Evolutionary conservation across 1,139 yeast species (phyloP).

Genomic region (Hyphopichia khmerensis): DNA sequence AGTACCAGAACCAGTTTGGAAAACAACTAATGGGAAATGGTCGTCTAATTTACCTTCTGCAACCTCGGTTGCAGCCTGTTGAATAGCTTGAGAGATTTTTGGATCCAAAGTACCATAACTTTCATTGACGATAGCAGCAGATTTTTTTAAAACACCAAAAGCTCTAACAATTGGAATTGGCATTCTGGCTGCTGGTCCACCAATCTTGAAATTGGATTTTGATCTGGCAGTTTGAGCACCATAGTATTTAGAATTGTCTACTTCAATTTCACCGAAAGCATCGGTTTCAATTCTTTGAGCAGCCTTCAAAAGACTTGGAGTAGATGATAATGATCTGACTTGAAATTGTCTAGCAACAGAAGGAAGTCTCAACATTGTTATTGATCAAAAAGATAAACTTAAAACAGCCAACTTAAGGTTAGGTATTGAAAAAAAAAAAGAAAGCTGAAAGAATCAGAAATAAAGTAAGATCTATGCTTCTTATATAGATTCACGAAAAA

Average conservation of each 20-base stretch:
- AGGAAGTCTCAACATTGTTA: constrained; percentile 32
- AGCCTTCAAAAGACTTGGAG: constrained; percentile 20
- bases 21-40: constrained; percentile 92
- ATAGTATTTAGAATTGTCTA: constrained; percentile 78
- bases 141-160: constrained; percentile 84
- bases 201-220: constrained; percentile 83
- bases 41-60: constrained; percentile 79
- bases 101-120: constrained; percentile 73
- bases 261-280: constrained; percentile 89
- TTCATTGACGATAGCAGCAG: constrained; percentile 84
- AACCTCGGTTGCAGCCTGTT: constrained; percentile 88
- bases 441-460: background rate
- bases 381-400: background rate
- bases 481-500: background rate
- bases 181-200: constrained; percentile 64
- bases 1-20: constrained; percentile 96
- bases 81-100: constrained; percentile 71
- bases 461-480: background rate
- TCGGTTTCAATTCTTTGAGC: constrained; percentile 73
- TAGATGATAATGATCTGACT: constrained; percentile 28
- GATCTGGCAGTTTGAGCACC: constrained; percentile 96
- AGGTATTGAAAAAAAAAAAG: background rate
- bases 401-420: too few species aligned
- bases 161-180: constrained; percentile 84
- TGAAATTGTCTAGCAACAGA: constrained; percentile 13